Percentiles rank a stretch among this genome's conserved stretches.
phyloP scores from a whole-genome alignment of 2,329 filamentous ascomycete genomes.

The Alternaria triticina region DNA sequence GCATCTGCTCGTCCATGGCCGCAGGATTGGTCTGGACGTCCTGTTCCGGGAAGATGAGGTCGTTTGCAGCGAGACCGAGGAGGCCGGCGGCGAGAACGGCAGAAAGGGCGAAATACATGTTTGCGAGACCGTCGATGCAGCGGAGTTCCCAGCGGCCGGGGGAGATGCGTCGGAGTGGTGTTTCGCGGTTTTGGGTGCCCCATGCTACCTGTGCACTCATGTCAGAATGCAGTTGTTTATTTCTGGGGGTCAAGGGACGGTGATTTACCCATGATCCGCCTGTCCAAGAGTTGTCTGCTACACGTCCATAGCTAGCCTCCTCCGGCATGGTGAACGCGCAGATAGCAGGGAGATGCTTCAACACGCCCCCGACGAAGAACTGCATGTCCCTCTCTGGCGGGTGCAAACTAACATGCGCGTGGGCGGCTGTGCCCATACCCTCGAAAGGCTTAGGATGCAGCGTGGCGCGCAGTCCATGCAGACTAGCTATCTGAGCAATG shows the following conservation, averaged over 20 bases:
- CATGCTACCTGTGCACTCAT: constrained; percentile 72
- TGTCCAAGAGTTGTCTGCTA: constrained; percentile 66
- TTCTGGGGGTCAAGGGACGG: neutral
- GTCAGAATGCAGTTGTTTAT: neutral
- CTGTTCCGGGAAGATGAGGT: constrained; percentile 58
- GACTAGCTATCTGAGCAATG: constrained; percentile 68
- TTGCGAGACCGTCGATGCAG: constrained; percentile 78
- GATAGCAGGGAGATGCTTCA: constrained; percentile 70
- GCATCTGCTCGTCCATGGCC: constrained; percentile 46
- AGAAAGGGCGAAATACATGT: constrained; percentile 73
- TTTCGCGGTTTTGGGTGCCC: constrained; percentile 82
- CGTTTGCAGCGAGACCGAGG: constrained; percentile 56
- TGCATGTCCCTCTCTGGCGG: constrained; percentile 61
- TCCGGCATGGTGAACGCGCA: constrained; percentile 72
- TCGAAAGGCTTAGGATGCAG: constrained; percentile 74
- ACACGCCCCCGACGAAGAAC: constrained; percentile 74
- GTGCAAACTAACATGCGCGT: constrained; percentile 73
- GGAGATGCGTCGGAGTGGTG: constrained; percentile 71
- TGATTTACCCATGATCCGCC: constrained; percentile 5
- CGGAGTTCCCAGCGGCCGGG: constrained; percentile 79
- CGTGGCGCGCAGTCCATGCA: constrained; percentile 70
- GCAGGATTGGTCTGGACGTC: constrained; percentile 56
- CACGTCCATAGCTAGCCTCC: constrained; percentile 71
- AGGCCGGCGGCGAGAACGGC: constrained; percentile 67
- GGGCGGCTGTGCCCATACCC: constrained; percentile 68